Evolutionary conservation across 2,329 filamentous ascomycete genomes (phyloP), one percentile per base, ranked within the genome.

Genomic region (Onygena corvina): DNA sequence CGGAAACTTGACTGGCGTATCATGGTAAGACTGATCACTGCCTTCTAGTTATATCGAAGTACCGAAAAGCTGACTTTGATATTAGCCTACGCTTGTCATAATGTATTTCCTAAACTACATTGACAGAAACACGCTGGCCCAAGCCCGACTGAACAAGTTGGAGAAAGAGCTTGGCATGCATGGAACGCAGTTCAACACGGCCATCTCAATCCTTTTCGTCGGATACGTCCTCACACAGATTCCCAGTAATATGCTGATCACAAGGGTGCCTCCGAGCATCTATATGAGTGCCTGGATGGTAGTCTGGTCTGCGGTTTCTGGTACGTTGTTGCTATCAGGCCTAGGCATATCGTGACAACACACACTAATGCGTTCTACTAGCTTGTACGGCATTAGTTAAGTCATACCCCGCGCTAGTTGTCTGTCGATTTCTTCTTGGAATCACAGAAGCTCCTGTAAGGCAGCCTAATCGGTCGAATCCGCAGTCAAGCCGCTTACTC

Each of bases 1-100:
- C 61, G 61, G 36, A 71, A 71, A 57, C 62, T 70, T 3, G 68
- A 71, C 49, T 57, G 52, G 9, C 61, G 66, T 50, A 69, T 71
- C 47, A 71, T 71, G 67, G 67, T 68, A 52, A 48, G 85, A 66
- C 92, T 92, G 60, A 80, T 92, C 62, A 84, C 96, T 67, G 79
- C 86, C 68, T 86, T 87, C 70, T 92, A 95, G 81, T 96, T 96
- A 77, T 70, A 74, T 60, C 66, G 70, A 60, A 77, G 77, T 63
- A 34, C 11, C 16, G 5, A 7, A 36, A 33, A 34, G 36, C 50
- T 52, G 33, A 47, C 33, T 6, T 7, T 36, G 27, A 9, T 40
- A 25, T 9, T 46, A 60, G 58, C 59, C 59, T 11, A 57, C 52
- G 4, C 49, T 61, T 12, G 55, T 54, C 38, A 20, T 53, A 3